Percentiles rank a stretch among this genome's conserved stretches.
These are phyloP conservation scores for Colletotrichum truncatum DNA, from an alignment of 2,329 filamentous ascomycete genomes.

Conservation along the genomic window DNA sequence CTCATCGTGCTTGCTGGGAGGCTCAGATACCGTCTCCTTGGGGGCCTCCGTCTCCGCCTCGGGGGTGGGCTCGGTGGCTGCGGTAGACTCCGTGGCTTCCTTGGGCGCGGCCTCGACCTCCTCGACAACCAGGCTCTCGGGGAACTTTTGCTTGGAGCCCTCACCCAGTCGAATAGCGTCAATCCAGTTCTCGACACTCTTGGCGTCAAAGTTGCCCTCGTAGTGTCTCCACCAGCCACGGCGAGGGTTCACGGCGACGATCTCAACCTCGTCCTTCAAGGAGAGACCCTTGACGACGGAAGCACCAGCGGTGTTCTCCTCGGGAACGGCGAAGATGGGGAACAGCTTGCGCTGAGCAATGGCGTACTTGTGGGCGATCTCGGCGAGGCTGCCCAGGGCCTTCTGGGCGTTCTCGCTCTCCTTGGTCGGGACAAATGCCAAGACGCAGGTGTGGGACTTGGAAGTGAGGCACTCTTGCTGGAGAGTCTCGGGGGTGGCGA, in stretches of 20 bases:
- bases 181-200: conserved; percentile 83
- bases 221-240: conserved; percentile 87
- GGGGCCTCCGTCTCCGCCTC: conserved; percentile 38
- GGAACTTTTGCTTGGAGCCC: conserved; percentile 79
- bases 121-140: conserved; percentile 64
- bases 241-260: conserved; percentile 87
- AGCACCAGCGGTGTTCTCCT: conserved; percentile 40
- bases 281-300: conserved; percentile 68
- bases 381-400: conserved; percentile 71
- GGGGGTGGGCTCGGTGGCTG: conserved; percentile 23
- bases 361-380: conserved; percentile 80
- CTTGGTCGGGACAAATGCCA: conserved; percentile 72
- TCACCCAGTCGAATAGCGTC: conserved; percentile 93
- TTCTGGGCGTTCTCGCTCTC: conserved; percentile 61
- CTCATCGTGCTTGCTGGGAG: conserved; percentile 54
- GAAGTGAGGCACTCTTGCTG: conserved; percentile 76
- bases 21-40: conserved; percentile 47
- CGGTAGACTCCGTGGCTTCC: conserved; percentile 18
- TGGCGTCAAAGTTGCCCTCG: conserved; percentile 65
- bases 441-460: conserved; percentile 84
- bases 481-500: conserved; percentile 72
- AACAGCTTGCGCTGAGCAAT: conserved; percentile 76
- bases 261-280: conserved; percentile 69
- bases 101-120: conserved; percentile 11
- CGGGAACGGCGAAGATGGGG: conserved; percentile 82